A percentile compares a stretch with the other conserved stretches of the same genome.
phyloP scores from a whole-genome alignment of 257 asterid genomes.

The Solanum chiquidenum region DNA sequence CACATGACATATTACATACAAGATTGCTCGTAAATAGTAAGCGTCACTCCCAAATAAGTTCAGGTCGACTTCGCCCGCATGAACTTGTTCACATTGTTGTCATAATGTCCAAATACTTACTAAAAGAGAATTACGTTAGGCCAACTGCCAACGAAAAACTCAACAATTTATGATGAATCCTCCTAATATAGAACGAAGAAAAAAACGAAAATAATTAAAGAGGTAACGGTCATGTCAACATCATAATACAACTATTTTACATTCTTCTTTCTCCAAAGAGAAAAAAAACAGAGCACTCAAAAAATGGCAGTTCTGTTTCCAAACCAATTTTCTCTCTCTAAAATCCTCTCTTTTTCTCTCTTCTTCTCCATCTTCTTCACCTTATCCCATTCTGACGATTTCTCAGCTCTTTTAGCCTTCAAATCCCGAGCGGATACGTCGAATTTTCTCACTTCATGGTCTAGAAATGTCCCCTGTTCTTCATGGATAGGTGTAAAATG shows the following conservation, averaged over 20 bases:
- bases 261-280: not conserved
- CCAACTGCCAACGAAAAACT: fast-evolving
- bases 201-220: not conserved
- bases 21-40: not conserved
- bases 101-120: not conserved
- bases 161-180: not conserved
- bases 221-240: not conserved
- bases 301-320: not conserved
- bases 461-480: conserved; percentile 6
- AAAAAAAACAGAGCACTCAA: not conserved
- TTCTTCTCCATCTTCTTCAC: not conserved
- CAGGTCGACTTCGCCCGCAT: fast-evolving
- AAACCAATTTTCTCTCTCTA: not conserved
- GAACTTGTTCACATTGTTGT: not conserved
- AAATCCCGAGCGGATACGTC: conserved; percentile 13
- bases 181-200: not conserved
- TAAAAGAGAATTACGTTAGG: not conserved
- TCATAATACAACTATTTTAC: not conserved
- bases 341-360: not conserved
- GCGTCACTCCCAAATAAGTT: not conserved
- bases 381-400: not conserved
- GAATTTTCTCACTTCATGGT: conserved; percentile 24
- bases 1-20: not conserved
- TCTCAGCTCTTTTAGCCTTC: conserved; percentile 10
- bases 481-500: conserved; percentile 25